Conservation (phyloP, 257 asterid species). For the Ocimum tenuiflorum region DNA sequence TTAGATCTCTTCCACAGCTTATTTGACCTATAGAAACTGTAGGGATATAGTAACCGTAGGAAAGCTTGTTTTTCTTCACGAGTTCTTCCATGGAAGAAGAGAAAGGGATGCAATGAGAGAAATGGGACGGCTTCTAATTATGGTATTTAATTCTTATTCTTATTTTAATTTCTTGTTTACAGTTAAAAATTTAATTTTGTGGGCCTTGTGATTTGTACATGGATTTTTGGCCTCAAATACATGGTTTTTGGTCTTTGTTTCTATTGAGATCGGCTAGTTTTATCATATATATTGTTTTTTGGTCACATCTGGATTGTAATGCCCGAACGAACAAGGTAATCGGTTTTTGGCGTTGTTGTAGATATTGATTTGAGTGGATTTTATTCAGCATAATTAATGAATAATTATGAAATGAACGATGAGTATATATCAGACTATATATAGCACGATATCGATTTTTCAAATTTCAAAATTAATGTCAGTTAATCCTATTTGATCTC, state of each 20-base stretch:
- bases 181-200: constrained; percentile 22
- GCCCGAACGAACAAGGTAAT: background rate
- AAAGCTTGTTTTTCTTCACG: background rate
- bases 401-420: too few relatives aligned
- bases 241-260: constrained; percentile 16
- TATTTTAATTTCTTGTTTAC: background rate
- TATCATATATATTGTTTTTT: too few relatives aligned
- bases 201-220: constrained; percentile 20
- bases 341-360: background rate
- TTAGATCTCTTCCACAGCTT: constrained; percentile 58
- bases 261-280: constrained; percentile 3
- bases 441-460: too few relatives aligned
- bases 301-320: too few relatives aligned
- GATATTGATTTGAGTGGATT: background rate
- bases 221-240: constrained; percentile 19
- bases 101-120: constrained; percentile 12
- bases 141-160: constrained; percentile 20
- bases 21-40: constrained; percentile 41
- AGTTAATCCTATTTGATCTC: too few relatives aligned
- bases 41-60: constrained; percentile 1
- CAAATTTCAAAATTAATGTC: too few relatives aligned
- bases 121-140: constrained; percentile 18
- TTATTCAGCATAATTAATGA: background rate
- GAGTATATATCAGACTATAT: too few relatives aligned
- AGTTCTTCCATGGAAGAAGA: constrained; percentile 18